Percentiles rank a stretch among this genome's conserved stretches.
These are phyloP conservation scores for Endoconidiophora polonica DNA, from an alignment of 2,329 filamentous ascomycete species.

Conservation along the genomic window DNA sequence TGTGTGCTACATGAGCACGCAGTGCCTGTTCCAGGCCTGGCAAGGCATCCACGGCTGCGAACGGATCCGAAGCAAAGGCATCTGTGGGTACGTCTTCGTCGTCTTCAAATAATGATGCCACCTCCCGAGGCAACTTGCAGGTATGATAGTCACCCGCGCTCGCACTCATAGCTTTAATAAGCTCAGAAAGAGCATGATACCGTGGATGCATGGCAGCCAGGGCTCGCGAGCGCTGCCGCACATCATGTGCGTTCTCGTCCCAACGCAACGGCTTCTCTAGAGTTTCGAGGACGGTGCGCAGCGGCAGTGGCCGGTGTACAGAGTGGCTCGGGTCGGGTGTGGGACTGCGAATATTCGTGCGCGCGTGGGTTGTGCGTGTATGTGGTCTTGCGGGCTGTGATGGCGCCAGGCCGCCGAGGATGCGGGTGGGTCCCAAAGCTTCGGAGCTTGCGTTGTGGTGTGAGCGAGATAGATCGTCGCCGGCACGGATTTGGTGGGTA, in stretches of 20 bases:
- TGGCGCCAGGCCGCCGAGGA: not conserved
- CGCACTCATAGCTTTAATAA: conserved; percentile 3
- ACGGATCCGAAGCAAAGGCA: conserved; percentile 8
- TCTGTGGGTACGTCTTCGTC: conserved; percentile 9
- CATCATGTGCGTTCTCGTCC: conserved; percentile 1
- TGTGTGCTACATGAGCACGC: conserved; percentile 2
- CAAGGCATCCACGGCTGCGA: conserved; percentile 5
- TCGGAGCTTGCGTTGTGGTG: conserved; percentile 7
- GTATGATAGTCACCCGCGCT: conserved; percentile 7
- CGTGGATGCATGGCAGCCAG: not conserved
- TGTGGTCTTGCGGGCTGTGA: not conserved
- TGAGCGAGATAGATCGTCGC: conserved; percentile 4
- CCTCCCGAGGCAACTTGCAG: conserved; percentile 7
- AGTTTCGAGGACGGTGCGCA: conserved; percentile 8
- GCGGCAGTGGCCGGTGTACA: conserved; percentile 5
- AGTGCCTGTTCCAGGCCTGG: conserved; percentile 6
- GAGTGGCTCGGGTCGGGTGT: not conserved
- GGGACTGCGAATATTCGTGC: conserved; percentile 2
- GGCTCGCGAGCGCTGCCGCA: conserved; percentile 2
- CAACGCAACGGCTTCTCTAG: conserved; percentile 8
- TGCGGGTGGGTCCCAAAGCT: not conserved
- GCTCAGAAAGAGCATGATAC: not conserved
- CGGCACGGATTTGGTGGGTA: not conserved
- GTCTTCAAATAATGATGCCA: conserved; percentile 5
- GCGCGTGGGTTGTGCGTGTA: conserved; percentile 2